Percentiles rank a stretch among this genome's conserved stretches.
These are phyloP conservation scores for Chlorella vulgaris DNA, from an alignment of 139 green algal genomes.

Conservation along the genomic window DNA sequence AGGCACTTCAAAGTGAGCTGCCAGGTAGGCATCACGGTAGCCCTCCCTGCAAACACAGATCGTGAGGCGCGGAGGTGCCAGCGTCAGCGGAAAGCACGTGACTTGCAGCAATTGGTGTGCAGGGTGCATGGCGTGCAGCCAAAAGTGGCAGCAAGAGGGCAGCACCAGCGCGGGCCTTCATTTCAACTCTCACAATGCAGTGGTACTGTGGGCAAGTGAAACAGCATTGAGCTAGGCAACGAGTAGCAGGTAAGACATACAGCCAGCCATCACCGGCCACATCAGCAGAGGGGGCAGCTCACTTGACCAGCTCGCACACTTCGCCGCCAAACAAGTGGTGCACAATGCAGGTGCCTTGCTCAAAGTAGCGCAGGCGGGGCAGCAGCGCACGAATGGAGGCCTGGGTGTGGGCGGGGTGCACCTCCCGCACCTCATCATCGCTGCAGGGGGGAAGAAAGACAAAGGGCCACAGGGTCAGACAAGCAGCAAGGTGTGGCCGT, in stretches of 20 bases:
- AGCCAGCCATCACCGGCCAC: too few relatives aligned
- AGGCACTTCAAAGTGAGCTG: conserved; percentile 97
- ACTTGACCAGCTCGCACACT: conserved; percentile 64
- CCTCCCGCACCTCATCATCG: conserved; percentile 71
- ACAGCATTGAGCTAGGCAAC: too few relatives aligned
- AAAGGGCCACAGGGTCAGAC: background rate
- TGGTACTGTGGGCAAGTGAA: too few relatives aligned
- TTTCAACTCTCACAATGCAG: too few relatives aligned
- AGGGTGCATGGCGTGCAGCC: too few relatives aligned
- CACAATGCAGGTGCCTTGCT: conserved; percentile 94
- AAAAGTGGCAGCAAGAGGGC: too few relatives aligned
- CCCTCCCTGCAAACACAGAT: conserved; percentile 39
- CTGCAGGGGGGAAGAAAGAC: background rate
- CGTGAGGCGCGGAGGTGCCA: background rate
- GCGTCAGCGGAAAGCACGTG: background rate
- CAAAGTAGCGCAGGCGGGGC: conserved; percentile 87
- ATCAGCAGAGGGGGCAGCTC: too few relatives aligned
- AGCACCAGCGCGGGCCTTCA: too few relatives aligned
- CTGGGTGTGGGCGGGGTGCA: conserved; percentile 77
- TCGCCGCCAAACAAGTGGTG: conserved; percentile 98
- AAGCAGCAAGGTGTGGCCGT: too few relatives aligned
- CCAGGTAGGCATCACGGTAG: conserved; percentile 94
- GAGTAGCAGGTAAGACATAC: too few relatives aligned
- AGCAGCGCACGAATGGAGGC: conserved; percentile 67
- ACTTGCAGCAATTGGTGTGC: too few relatives aligned